Evolutionary conservation across 1,284 basidiomycete species (phyloP).

Genomic region (Ceratobasidium sp.): DNA sequence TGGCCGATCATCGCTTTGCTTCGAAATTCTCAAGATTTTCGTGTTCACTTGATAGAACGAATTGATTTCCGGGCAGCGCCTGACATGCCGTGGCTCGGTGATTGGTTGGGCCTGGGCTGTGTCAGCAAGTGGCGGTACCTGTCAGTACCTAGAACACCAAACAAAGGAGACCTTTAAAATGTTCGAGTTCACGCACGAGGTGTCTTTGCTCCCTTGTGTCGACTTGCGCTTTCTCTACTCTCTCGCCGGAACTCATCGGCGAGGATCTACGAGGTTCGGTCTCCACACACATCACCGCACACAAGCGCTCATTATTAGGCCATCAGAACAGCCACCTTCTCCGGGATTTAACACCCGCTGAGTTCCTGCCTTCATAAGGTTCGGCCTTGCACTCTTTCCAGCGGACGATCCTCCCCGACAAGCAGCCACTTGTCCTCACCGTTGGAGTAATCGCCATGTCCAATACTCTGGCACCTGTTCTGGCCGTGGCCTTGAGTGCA

Average conservation of each 20-base stretch:
- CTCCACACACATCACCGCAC: neutral
- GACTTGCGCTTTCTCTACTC: neutral
- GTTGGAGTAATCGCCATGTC: conserved; percentile 9
- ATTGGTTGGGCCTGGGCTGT: neutral
- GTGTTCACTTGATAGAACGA: neutral
- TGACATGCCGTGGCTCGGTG: neutral
- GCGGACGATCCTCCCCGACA: neutral
- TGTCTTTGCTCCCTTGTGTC: neutral
- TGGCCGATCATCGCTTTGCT: neutral
- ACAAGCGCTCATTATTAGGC: neutral
- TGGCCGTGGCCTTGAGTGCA: neutral
- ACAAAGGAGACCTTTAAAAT: neutral
- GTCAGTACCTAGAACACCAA: neutral
- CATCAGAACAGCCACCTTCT: conserved; percentile 1
- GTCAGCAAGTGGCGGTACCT: neutral
- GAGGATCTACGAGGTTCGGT: neutral
- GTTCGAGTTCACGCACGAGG: neutral
- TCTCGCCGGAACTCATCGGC: conserved; percentile 1
- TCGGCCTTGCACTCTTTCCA: neutral
- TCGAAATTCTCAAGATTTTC: neutral
- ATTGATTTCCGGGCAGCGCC: neutral
- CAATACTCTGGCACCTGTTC: neutral
- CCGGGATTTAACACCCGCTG: neutral
- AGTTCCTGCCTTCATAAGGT: neutral
- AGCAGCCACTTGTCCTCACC: neutral